Evolutionary conservation across 1,139 yeast species (phyloP).

Genomic region (Magnusiomyces suaveolens): DNA sequence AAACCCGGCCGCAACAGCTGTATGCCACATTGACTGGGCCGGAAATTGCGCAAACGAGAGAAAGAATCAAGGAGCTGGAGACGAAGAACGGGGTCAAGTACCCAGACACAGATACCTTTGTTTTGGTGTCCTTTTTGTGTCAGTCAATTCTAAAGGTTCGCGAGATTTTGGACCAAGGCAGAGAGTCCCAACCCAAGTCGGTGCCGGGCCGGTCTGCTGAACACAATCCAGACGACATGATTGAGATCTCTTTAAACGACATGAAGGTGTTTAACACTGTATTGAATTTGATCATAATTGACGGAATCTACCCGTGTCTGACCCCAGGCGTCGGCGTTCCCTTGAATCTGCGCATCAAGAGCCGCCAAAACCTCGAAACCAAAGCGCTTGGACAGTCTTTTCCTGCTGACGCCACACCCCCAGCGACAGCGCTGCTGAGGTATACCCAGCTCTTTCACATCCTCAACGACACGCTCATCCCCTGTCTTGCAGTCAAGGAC

Average conservation of each 20-base stretch:
- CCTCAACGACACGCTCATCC: not conserved
- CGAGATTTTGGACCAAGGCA: constrained; percentile 1
- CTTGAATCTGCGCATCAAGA: constrained; percentile 42
- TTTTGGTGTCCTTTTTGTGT: constrained; percentile 7
- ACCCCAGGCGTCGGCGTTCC: constrained; percentile 56
- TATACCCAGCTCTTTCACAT: not conserved
- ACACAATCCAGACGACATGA: constrained; percentile 17
- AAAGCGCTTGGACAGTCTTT: not conserved
- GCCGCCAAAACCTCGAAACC: not conserved
- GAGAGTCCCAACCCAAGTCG: not conserved
- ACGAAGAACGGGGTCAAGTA: not conserved
- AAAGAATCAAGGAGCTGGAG: not conserved
- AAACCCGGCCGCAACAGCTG: not conserved
- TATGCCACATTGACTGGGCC: not conserved
- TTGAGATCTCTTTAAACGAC: constrained; percentile 75
- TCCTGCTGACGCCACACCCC: constrained; percentile 3
- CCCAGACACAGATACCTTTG: not conserved
- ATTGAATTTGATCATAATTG: constrained; percentile 52
- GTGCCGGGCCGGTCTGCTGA: not conserved
- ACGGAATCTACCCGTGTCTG: constrained; percentile 61
- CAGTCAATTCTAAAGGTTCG: constrained; percentile 5
- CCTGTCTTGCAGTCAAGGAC: constrained; percentile 35
- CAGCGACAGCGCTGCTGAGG: not conserved
- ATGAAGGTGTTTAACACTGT: constrained; percentile 62
- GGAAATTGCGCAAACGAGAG: constrained; percentile 1